Base-by-base conservation (phyloP, 352 stramenopile species). In the Phytophthora podocarpi region DNA sequence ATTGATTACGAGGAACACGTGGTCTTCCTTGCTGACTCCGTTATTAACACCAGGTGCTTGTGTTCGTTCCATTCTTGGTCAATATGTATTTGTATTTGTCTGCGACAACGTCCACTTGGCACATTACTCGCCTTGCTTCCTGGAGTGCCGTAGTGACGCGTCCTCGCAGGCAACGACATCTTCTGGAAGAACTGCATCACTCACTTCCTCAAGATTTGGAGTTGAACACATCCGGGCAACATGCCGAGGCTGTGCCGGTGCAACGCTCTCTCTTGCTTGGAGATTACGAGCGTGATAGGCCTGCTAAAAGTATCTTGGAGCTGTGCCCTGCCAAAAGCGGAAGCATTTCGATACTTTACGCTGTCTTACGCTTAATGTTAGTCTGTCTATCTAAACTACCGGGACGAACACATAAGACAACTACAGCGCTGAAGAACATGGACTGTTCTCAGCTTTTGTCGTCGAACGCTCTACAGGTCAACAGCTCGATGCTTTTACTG, bases 221-320 rank as follows among this genome's bases (percentile, higher is more conserved):
- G 26, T 53, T 65, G 47, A 65, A 45, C 47, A 65, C 37, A 60
- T 65, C 48, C 30, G 13, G 41, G 37, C 48, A 47, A 46, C 13
- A 13, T 54, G 57, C 47, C 32, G 39, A 42, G 20, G 57, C 57
- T 54, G 57, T 65, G 48, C 31, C 30, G 57, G 48, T 65, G 57
- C 57, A 64, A 36, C 30, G 13, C 31, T 46, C 57, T 42, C 42
- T 47, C 10, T 32, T 37, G 11, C 11, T 23, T 36, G 52, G 35
- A 15, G 23, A 52, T 46, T 36, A 5, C 13, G 16, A 52, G 15
- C 4, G 21, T 7, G 53, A 54, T 55, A 42, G 42, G 41, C 35
- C 5, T 34, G 23, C 12, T 27, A 30, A 41, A 59, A 34, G 28
- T 59, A 52, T 59, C 39, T 52, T 59, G 4, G 39, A 15, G 51